Evolutionary conservation across 2,329 filamentous ascomycete genomes (phyloP), one percentile per base, ranked within the genome.

Genomic region (Calonectria multiphialidica): DNA sequence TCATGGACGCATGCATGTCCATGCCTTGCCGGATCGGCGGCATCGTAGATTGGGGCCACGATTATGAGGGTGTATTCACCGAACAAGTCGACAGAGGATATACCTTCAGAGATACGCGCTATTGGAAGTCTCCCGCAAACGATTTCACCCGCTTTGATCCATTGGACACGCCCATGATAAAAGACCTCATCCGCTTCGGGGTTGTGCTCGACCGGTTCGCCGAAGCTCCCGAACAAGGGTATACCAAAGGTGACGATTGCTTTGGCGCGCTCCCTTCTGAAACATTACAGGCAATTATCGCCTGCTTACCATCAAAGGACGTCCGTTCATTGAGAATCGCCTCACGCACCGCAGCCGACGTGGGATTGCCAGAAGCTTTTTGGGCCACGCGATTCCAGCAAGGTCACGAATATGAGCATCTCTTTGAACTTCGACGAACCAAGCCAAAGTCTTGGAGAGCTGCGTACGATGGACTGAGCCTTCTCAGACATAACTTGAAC

Each of bases 331-430:
- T 73, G 18, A 59, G 70, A 12, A n/a, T 23, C 53, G 50, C 63
- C 1, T 74, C 72, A 1, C 72, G 62, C 12, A 47, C 28, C 0
- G 59, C 66, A 6, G 50, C 70, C 12, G 49, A 37, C 5, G 7
- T 70, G 13, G 53, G 30, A 12, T 57, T 72, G 10, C 45, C 72
- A 1, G 72, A 72, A 44, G 5, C 66, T 1, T 73, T 75, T 35
- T 75, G 73, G 71, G 68, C 71, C 12, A 69, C 71, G 3, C 40
- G 73, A n/a, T 73, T 73, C n/a, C 28, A 44, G 13, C 62, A 47
- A 12, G 71, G 68, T 13, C 42, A 72, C n/a, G 73, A 75, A 21
- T 75, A 66, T 37, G 67, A 74, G 1, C 16, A 68, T 25, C 35
- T 74, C 6, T 74, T 72, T n/a, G 71, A 75, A 13, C n/a, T 57